Conservation (phyloP, 371 early-diverging fungal genomes). For the Mucor irregularis region DNA sequence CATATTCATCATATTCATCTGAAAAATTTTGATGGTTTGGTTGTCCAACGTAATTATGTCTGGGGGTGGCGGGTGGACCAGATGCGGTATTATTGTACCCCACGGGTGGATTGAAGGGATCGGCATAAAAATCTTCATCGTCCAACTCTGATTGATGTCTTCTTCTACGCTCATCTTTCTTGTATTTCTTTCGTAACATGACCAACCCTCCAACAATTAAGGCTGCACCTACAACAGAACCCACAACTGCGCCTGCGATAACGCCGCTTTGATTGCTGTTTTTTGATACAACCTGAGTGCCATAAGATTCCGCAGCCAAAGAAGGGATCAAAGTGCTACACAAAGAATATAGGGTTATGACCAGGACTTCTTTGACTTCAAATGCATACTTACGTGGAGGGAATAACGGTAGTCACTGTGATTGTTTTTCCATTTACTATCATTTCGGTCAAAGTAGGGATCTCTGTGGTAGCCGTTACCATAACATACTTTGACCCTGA, state of each 20-base stretch:
- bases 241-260: slow-evolving; percentile 14
- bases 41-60: not conserved
- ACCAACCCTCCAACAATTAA: not conserved
- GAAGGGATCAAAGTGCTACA: slow-evolving; percentile 16
- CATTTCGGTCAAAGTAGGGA: slow-evolving; percentile 21
- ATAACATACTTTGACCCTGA: not conserved
- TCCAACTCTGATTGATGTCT: slow-evolving; percentile 12
- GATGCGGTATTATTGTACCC: not conserved
- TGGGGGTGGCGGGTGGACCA: not conserved
- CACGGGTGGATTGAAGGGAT: slow-evolving; percentile 8
- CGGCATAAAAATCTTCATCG: slow-evolving; percentile 22
- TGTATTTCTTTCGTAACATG: not conserved
- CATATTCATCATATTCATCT: slow-evolving; percentile 24
- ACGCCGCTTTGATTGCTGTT: not conserved
- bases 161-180: not conserved
- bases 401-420: slow-evolving; percentile 24
- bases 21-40: not conserved
- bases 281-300: not conserved
- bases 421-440: slow-evolving; percentile 20
- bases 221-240: slow-evolving; percentile 2
- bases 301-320: not conserved
- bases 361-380: not conserved
- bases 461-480: slow-evolving; percentile 15
- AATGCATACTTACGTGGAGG: slow-evolving; percentile 20
- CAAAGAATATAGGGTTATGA: not conserved